Evolutionary conservation across 495 filamentous ascomycete genomes (phyloP), one percentile per base, ranked within the genome.

Genomic region (Cenococcum geophilum): DNA sequence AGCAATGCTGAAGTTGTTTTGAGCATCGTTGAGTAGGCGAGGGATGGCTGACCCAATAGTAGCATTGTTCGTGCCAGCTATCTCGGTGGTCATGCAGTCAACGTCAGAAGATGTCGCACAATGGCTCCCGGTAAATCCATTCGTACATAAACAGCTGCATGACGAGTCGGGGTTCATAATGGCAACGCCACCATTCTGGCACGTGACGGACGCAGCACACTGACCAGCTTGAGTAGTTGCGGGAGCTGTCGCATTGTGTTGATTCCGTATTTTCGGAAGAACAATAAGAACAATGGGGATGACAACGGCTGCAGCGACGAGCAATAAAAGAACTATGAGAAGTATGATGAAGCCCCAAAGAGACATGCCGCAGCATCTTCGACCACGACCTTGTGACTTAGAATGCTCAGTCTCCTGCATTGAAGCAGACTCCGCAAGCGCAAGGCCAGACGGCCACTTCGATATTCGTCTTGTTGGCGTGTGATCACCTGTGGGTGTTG

Each of bases 251-350:
- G 73, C 69, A 1, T 72, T 61, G 52, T 61, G 54, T 22, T 73
- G 65, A 53, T 80, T 43, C 43, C 58, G 54, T 47, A 63, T 71
- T n/a, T 74, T 76, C 6, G 82, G 83, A 32, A 97, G 71, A 1
- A 91, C 89, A 54, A 96, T 78, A 48, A 97, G 78, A 56, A 91
- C 83, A 18, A 98, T 72, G 0, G 93, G 93, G 14, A 97, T 80
- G n/a, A 95, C 81, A 43, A 97, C 75, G 2, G 93, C 93, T 5
- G 88, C 88, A n/a, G 86, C 82, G 62, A 96, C 80, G n/a, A 95
- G 77, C 48, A 91, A 74, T 43, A 96, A 70, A 20, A 88, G 70
- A 8, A 90, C 69, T 36, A 92, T 74, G 27, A 87, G 72, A 25
- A 95, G 67, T 1, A 89, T 66, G 23, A 93, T 73, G 64, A 95